Evolutionary conservation across 176 grass and related monocot genomes (phyloP), one percentile per base, ranked within the genome.

Genomic region (Eremochloa ophiuroides): DNA sequence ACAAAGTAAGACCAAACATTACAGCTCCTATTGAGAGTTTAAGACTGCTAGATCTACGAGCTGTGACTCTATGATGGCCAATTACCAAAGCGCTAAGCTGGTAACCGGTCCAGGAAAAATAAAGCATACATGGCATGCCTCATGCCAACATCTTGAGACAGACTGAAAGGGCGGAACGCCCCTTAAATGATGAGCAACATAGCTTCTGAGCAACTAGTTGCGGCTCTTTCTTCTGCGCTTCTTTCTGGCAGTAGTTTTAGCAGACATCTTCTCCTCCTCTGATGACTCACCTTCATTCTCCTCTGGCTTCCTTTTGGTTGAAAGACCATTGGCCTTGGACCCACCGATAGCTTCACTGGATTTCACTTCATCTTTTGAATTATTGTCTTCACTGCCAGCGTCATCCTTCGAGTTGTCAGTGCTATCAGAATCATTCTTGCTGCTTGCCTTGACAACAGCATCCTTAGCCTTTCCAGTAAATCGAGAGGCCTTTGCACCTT

Each of bases 301-400:
- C 41, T 62, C 75, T 10, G 16, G 8, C 83, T 89, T 89, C 34
- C 80, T 78, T 83, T 83, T 92, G 74, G 71, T 48, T 66, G 75
- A 86, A 56, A 38, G 30, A 37, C 78, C 69, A 82, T 82, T 83
- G 6, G 67, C 73, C 78, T 93, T 87, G 72, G 87, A 74, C 69
- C 62, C 67, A 71, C 50, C 74, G 25, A 59, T 73, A 69, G 58
- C 34, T 65, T 76, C 89, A 69, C 17, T 69, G 39, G 73, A 69
- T 69, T 85, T 91, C 58, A 73, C 16, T 67, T 80, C 81, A 35
- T 80, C 74, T 77, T 81, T 69, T 42, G 60, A 64, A 40, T 72
- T 47, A 25, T 71, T 83, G 39, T 56, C 65, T 55, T 71, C 73
- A 75, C 33, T 81, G 25, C 75, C 62, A 46, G 51, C 13, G 31